Percentiles rank a stretch among this genome's conserved stretches.
Evolutionary conservation across 2,329 filamentous ascomycete species (phyloP).

Genomic region (Apiospora aurea): DNA sequence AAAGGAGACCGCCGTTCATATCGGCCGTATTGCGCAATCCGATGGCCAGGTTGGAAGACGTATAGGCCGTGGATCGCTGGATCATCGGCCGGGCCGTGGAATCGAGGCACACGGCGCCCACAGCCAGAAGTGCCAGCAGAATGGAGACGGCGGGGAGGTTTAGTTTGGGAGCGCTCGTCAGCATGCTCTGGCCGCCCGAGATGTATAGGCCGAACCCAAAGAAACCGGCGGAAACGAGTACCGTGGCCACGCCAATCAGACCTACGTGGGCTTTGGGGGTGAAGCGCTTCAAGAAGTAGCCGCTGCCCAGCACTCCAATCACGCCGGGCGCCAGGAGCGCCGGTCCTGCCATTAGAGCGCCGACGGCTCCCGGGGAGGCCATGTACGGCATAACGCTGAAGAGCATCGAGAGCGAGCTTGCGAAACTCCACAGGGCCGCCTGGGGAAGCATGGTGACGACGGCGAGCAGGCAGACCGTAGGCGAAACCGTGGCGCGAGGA

Average conservation of each 20-base stretch:
- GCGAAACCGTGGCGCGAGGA: constrained; percentile 56
- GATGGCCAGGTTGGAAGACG: constrained; percentile 53
- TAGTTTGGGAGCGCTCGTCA: constrained; percentile 35
- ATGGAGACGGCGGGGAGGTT: constrained; percentile 53
- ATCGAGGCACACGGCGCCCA: constrained; percentile 50
- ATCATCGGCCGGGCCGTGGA: constrained; percentile 51
- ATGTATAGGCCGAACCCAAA: constrained; percentile 55
- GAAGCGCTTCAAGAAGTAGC: constrained; percentile 42
- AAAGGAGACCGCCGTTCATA: constrained; percentile 53
- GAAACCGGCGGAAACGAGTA: constrained; percentile 50
- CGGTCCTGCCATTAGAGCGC: constrained; percentile 53
- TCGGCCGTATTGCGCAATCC: constrained; percentile 55
- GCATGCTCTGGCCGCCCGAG: constrained; percentile 39
- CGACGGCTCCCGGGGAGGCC: constrained; percentile 48
- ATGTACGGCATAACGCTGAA: constrained; percentile 53
- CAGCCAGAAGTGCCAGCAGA: constrained; percentile 55
- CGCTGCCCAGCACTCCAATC: constrained; percentile 43
- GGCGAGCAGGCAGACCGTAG: constrained; percentile 56
- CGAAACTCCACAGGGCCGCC: constrained; percentile 55
- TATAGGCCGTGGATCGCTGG: constrained; percentile 56
- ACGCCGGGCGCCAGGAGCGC: constrained; percentile 50
- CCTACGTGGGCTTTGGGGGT: constrained; percentile 42
- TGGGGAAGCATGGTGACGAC: constrained; percentile 53
- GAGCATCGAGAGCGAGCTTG: constrained; percentile 54
- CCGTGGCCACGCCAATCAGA: constrained; percentile 46